Base-by-base conservation (phyloP, 495 filamentous ascomycete genomes). In the Glutinoglossum americanum region DNA sequence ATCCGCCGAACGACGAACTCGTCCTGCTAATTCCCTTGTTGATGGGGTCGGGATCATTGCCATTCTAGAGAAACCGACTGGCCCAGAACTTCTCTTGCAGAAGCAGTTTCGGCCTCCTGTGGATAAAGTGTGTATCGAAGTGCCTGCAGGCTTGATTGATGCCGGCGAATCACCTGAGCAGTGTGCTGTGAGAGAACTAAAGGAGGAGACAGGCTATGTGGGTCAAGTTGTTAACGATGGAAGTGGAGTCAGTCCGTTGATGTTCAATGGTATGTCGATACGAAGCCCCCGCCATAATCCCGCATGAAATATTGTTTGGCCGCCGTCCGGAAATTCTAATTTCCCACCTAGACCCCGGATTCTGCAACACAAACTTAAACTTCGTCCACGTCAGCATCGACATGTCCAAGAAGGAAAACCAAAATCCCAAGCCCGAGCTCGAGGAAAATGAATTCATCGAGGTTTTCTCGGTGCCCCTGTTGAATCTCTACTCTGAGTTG, bases 391-490 rank as follows among this genome's bases (percentile, higher is more conserved):
- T 94, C 17, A 79, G 73, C 4, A 76, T 94, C 57, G 86, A 94
- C 68, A 80, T 85, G 75, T 77, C 70, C 13, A 66, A 79, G 10
- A 78, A 82, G 0, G 80, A 79, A 56, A 87, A 90, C 62, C 78
- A 80, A 59, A 73, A 81, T 57, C 82, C 79, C 1, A 76, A 80
- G 62, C 83, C 86, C 2, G 72, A 88, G 60, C 73, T 94, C 1
- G 88, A 94, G 58, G 87, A 92, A 45, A 84, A 84, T 64, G 88
- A 94, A 65, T 92, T 92, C 66, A 94, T 94, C 60, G 87, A 93
- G 67, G 82, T 81, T 28, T 94, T 94, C 63, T 79, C 76, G 13
- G 72, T 87, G 0, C 82, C 80, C 19, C 66, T 94, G 39, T 73
- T 67, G 55, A 70, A 75, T 30, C 66, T 94, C 19, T 88, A 79